These are phyloP conservation scores for Leccinum fallax DNA, from an alignment of 1,284 basidiomycete species.

Conservation along the genomic window DNA sequence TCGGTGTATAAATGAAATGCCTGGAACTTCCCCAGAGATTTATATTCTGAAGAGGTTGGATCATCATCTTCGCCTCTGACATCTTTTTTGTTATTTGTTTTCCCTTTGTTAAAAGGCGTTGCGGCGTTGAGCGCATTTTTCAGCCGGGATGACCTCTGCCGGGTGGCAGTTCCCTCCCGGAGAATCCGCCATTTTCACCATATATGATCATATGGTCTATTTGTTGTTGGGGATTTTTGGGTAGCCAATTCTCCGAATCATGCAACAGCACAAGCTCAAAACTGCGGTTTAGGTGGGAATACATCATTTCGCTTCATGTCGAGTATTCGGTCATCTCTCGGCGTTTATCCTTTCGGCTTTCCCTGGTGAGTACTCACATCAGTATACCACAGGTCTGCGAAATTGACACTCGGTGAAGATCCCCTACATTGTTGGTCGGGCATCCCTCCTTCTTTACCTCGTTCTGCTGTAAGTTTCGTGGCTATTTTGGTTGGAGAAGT, in stretches of 20 bases:
- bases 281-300: slow-evolving; percentile 25
- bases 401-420: slow-evolving; percentile 11
- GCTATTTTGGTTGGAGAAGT: neutral
- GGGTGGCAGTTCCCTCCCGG: neutral
- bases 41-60: neutral
- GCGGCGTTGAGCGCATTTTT: neutral
- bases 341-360: slow-evolving; percentile 18
- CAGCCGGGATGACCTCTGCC: neutral
- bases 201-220: slow-evolving; percentile 1
- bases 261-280: neutral
- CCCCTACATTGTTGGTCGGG: slow-evolving; percentile 24
- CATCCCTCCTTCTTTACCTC: slow-evolving; percentile 12
- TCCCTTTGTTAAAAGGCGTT: neutral
- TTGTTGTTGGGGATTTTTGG: slow-evolving; percentile 19
- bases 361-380: slow-evolving; percentile 20
- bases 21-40: neutral
- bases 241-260: slow-evolving; percentile 3
- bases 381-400: neutral
- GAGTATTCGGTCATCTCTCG: slow-evolving; percentile 19
- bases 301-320: slow-evolving; percentile 15
- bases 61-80: neutral
- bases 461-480: slow-evolving; percentile 13
- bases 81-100: neutral
- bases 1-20: neutral
- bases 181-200: neutral